A percentile compares a stretch with the other conserved stretches of the same genome.
These are phyloP conservation scores for Suillus tomentosus DNA, from an alignment of 768 basidiomycete species.

Conservation along the genomic window DNA sequence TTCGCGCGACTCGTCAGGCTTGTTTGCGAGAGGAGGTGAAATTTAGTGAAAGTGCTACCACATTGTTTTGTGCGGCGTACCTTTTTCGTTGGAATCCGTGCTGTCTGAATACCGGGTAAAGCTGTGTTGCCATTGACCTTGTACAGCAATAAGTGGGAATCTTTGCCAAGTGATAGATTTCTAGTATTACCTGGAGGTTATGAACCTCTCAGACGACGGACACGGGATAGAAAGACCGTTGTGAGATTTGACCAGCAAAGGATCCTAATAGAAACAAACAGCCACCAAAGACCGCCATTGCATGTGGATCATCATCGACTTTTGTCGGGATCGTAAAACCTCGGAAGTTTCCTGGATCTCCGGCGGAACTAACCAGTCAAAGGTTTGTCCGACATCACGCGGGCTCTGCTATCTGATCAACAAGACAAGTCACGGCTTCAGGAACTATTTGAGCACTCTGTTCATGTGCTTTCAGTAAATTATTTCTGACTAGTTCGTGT, in stretches of 20 bases:
- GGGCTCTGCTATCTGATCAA: constrained; percentile 18
- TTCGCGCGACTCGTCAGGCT: not conserved
- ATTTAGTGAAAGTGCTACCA: not conserved
- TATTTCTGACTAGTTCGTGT: constrained; percentile 25
- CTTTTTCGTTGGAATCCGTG: not conserved
- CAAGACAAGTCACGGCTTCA: constrained; percentile 25
- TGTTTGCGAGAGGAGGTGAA: not conserved
- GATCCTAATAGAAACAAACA: constrained; percentile 32
- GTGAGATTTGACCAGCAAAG: constrained; percentile 31
- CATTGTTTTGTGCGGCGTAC: not conserved
- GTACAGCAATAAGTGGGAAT: not conserved
- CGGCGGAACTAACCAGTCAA: constrained; percentile 18
- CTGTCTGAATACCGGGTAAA: not conserved
- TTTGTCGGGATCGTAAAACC: constrained; percentile 9
- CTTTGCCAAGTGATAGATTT: not conserved
- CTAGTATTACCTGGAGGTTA: not conserved
- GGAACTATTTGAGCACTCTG: constrained; percentile 33
- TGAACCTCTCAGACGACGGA: constrained; percentile 4
- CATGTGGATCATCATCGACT: not conserved
- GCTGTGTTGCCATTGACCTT: not conserved
- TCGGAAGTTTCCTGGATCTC: constrained; percentile 18
- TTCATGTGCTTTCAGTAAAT: constrained; percentile 33
- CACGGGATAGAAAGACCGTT: constrained; percentile 29
- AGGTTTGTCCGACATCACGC: constrained; percentile 29
- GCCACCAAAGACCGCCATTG: constrained; percentile 29